phyloP scores from a whole-genome alignment of 805 yeast genomes.

The Tetrapisispora iriomotensis region DNA sequence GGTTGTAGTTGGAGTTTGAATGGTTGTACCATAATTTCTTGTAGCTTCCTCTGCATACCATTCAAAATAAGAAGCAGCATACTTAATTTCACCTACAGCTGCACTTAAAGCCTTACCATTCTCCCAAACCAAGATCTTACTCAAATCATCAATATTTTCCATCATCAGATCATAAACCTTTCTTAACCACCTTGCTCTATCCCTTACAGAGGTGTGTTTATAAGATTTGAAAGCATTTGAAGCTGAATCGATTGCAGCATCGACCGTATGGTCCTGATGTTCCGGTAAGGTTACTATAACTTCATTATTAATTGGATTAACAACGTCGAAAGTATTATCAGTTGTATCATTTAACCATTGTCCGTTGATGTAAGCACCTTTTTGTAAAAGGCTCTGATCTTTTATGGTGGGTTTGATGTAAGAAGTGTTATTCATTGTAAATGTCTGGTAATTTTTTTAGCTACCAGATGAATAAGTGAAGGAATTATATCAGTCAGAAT shows the following conservation, averaged over 20 bases:
- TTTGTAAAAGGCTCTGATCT: not conserved
- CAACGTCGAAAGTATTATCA: conserved; percentile 47
- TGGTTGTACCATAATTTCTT: conserved; percentile 45
- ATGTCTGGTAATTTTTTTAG: too few species aligned
- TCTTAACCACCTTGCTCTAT: conserved; percentile 43
- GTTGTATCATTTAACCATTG: conserved; percentile 49
- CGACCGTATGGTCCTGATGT: conserved; percentile 50
- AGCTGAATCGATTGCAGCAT: conserved; percentile 44
- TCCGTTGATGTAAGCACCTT: conserved; percentile 61
- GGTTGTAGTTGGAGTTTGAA: conserved; percentile 42
- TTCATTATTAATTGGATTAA: conserved; percentile 66
- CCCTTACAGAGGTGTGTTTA: conserved; percentile 39
- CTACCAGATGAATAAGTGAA: too few species aligned
- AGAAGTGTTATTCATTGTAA: too few species aligned
- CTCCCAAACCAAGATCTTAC: conserved; percentile 47
- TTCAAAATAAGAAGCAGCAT: conserved; percentile 67
- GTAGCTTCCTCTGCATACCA: conserved; percentile 75
- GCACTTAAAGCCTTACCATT: conserved; percentile 50
- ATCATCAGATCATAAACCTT: conserved; percentile 41
- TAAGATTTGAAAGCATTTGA: conserved; percentile 36
- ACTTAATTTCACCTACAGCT: conserved; percentile 45
- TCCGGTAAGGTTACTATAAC: conserved; percentile 51
- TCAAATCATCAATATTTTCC: conserved; percentile 49
- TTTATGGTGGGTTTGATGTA: too few species aligned
- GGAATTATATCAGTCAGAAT: too few species aligned